Evolutionary conservation across 306 rosid genomes (phyloP), one percentile per base, ranked within the genome.

Genomic region (Citrullus mucosospermus): DNA sequence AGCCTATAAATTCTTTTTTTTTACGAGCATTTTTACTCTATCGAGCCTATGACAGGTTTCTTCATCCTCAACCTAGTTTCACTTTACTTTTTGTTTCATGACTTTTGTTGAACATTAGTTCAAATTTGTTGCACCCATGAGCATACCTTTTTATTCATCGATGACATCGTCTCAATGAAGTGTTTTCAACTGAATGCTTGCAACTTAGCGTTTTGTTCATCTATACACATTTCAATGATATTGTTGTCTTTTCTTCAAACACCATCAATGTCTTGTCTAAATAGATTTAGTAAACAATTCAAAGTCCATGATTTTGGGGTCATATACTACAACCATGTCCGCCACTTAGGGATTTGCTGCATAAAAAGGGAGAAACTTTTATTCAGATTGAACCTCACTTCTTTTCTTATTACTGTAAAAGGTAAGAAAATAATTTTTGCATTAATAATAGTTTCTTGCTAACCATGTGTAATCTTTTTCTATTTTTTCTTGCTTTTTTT

Each of bases 271-370:
- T 25, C 28, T 25, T 25, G 28, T 25, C 28, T 25, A 25, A 25
- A 25, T 25, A 0, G 1, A 25, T 25, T 80, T 22, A 88, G 82
- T 50, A 86, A 15, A 8, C 86, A 82, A n/a, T 84, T 78, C 36
- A 83, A 48, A 14, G 85, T 55, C 88, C 91, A 84, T 18, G 91
- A 88, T 63, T 88, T 57, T 30, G 89, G 85, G 30, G 30, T 78
- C 46, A 76, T 32, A 44, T 84, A 86, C 50, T 80, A 66, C 17
- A 80, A 48, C 91, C 91, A 88, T 69, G 78, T 77, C 91, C 91
- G 89, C 28, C 28, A 25, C 0, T 25, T 25, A 25, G 28, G 91
- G 67, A 88, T 86, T 78, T 82, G 48, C 91, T 88, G 81, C 81
- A 86, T 62, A 10, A 62, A 57, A 78, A 22, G 9, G 55, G 18